Evolutionary conservation across 495 filamentous ascomycete species (phyloP).

Genomic region (Xylaria nigripes): DNA sequence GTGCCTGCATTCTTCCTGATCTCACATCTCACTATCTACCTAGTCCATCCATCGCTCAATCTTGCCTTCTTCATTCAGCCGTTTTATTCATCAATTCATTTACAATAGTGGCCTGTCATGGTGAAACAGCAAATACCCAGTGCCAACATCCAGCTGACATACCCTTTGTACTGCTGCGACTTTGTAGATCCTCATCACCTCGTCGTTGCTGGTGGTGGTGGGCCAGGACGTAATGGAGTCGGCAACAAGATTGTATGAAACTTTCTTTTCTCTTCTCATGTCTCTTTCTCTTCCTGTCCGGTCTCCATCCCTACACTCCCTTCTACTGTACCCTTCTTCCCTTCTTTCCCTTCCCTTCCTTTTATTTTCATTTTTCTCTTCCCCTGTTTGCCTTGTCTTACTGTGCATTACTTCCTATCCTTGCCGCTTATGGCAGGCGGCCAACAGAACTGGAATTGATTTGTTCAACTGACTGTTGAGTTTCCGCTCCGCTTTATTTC

Average conservation of each 20-base stretch:
- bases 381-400: neutral
- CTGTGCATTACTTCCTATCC: neutral
- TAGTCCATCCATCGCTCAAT: neutral
- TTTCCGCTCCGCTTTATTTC: slow-evolving; percentile 15
- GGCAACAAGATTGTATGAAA: slow-evolving; percentile 74
- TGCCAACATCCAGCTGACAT: slow-evolving; percentile 63
- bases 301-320: neutral
- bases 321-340: neutral
- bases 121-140: slow-evolving; percentile 19
- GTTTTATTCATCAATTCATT: neutral
- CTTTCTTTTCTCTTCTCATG: neutral
- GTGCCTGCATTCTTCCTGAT: neutral
- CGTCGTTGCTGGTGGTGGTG: slow-evolving; percentile 86
- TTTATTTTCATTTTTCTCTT: neutral
- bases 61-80: neutral
- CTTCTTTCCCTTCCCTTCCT: neutral
- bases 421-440: neutral
- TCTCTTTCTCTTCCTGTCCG: neutral
- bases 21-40: neutral
- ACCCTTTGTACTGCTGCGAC: slow-evolving; percentile 83
- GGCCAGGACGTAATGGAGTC: slow-evolving; percentile 75
- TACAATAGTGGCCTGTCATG: slow-evolving; percentile 19
- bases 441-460: neutral
- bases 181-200: slow-evolving; percentile 72
- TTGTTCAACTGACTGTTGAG: slow-evolving; percentile 7